A percentile compares a stretch with the other conserved stretches of the same genome.
These are phyloP conservation scores for Cryptococcus sp. DNA, from an alignment of 1,284 basidiomycete genomes.

Conservation along the genomic window DNA sequence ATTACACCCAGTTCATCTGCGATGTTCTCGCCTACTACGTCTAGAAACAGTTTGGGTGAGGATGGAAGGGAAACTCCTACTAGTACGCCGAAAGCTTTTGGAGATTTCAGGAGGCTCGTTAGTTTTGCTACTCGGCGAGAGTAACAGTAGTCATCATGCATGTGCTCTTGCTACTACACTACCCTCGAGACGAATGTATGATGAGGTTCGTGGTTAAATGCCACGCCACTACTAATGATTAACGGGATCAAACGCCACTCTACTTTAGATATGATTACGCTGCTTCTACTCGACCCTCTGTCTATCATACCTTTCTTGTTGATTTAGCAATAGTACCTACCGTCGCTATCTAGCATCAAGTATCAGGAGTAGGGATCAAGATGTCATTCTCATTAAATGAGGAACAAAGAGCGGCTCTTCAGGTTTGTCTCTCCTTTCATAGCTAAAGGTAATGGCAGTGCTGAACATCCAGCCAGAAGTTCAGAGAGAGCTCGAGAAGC, in stretches of 20 bases:
- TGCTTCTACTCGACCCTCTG: no score
- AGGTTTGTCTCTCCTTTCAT: background rate
- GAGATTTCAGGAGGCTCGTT: conserved; percentile 76
- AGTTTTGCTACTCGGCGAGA: conserved; percentile 67
- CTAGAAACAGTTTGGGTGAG: conserved; percentile 17
- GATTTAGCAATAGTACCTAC: no score
- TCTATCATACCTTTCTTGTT: no score
- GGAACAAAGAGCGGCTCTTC: background rate
- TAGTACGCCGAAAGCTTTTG: conserved; percentile 70
- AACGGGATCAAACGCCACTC: no score
- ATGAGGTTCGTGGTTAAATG: no score
- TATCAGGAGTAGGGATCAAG: no score
- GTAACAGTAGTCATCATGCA: no score
- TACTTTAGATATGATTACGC: no score
- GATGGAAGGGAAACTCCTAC: conserved; percentile 47
- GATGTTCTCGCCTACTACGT: conserved; percentile 3
- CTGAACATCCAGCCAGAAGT: conserved; percentile 25
- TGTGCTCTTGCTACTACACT: no score
- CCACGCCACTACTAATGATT: no score
- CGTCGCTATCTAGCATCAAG: no score
- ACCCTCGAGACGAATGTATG: no score
- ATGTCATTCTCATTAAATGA: background rate
- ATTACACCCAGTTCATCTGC: conserved; percentile 17
- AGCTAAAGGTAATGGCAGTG: background rate
- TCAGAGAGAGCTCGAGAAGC: conserved; percentile 37